Evolutionary conservation across 768 basidiomycete species (phyloP).

Genomic region (Lactarius akahatsu): DNA sequence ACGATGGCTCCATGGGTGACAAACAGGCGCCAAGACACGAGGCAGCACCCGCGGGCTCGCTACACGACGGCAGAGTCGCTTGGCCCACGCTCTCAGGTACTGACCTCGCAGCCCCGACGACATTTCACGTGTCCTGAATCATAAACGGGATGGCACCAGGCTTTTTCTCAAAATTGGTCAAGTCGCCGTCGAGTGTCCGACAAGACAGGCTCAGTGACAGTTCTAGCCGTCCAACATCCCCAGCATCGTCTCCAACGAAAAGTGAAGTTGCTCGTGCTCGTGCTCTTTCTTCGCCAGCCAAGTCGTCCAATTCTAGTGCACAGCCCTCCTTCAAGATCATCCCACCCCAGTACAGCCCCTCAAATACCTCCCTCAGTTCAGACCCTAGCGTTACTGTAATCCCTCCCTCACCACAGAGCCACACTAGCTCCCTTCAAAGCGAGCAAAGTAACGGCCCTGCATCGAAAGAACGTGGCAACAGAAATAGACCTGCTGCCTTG

Average conservation of each 20-base stretch:
- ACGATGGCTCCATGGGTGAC: not conserved
- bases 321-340: not conserved
- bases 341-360: not conserved
- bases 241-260: not conserved
- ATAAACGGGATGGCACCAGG: constrained; percentile 13
- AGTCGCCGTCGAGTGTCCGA: constrained; percentile 5
- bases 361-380: constrained; percentile 29
- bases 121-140: not conserved
- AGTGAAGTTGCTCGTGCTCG: constrained; percentile 5
- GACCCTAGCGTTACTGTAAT: constrained; percentile 37
- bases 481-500: constrained; percentile 22
- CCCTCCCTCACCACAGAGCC: constrained; percentile 36
- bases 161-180: constrained; percentile 22
- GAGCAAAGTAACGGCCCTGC: constrained; percentile 17
- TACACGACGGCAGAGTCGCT: not conserved
- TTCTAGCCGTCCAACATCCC: not conserved
- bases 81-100: not conserved
- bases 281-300: not conserved
- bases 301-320: not conserved
- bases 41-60: not conserved
- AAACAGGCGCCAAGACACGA: not conserved
- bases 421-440: constrained; percentile 28
- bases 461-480: constrained; percentile 22
- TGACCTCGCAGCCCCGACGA: not conserved
- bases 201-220: constrained; percentile 2